Evolutionary conservation across 2,329 filamentous ascomycete species (phyloP).

Genomic region (Lojkania enalia): DNA sequence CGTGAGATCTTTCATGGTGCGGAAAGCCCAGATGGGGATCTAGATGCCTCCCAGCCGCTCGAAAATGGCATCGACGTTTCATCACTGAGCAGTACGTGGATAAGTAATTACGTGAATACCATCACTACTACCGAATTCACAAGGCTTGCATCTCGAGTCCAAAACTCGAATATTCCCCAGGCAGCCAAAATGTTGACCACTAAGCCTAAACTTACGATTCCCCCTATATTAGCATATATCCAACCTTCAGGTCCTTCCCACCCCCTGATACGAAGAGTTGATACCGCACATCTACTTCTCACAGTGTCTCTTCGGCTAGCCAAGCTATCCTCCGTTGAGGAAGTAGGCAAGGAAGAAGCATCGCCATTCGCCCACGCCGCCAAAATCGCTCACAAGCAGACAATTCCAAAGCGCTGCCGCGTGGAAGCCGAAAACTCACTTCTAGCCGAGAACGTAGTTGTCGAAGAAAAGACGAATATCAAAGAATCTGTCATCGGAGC

Average conservation of each 20-base stretch:
- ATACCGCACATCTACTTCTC: constrained; percentile 81
- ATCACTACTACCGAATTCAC: no score
- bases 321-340: constrained; percentile 74
- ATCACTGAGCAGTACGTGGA: constrained; percentile 57
- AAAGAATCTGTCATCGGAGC: constrained; percentile 89
- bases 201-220: constrained; percentile 56
- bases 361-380: constrained; percentile 76
- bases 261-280: constrained; percentile 81
- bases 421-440: constrained; percentile 82
- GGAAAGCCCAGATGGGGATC: constrained; percentile 45
- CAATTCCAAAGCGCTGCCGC: constrained; percentile 77
- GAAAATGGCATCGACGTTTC: constrained; percentile 60
- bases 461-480: constrained; percentile 88
- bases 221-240: constrained; percentile 80
- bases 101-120: not conserved
- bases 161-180: constrained; percentile 32
- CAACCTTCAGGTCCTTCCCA: constrained; percentile 63
- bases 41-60: constrained; percentile 35
- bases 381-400: constrained; percentile 83
- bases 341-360: constrained; percentile 53
- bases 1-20: constrained; percentile 63
- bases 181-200: constrained; percentile 31
- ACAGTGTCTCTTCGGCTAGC: constrained; percentile 83
- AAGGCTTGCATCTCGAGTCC: constrained; percentile 46
- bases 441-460: constrained; percentile 83